A percentile compares a stretch with the other conserved stretches of the same genome.
Conservation (phyloP, 2,329 filamentous ascomycete species). For the Claviceps sp. region DNA sequence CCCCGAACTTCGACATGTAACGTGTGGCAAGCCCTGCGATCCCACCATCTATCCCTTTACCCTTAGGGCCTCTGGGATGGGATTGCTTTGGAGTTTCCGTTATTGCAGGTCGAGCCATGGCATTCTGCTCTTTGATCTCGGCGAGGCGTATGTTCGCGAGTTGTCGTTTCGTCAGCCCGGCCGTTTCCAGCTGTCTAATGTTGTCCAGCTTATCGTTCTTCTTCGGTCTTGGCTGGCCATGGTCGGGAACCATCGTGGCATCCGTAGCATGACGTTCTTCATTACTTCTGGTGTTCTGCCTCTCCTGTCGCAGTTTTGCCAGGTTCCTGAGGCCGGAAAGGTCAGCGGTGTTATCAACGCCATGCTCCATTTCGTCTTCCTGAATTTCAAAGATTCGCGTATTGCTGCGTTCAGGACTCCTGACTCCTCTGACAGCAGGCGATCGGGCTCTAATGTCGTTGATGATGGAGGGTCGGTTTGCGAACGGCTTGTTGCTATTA, state of each 20-base stretch:
- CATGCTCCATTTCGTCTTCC: slow-evolving; percentile 25
- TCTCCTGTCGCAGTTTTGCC: not conserved
- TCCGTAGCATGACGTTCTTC: slow-evolving; percentile 25
- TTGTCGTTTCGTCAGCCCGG: slow-evolving; percentile 30
- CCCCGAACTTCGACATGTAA: slow-evolving; percentile 8
- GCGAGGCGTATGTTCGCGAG: slow-evolving; percentile 36
- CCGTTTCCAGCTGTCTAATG: slow-evolving; percentile 29
- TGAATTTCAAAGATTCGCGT: slow-evolving; percentile 32
- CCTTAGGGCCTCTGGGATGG: slow-evolving; percentile 6
- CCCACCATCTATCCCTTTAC: slow-evolving; percentile 9
- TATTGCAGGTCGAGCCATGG: slow-evolving; percentile 28
- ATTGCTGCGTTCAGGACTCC: slow-evolving; percentile 22
- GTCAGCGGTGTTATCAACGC: slow-evolving; percentile 12
- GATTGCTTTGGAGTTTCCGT: slow-evolving; percentile 23
- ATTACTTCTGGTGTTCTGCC: slow-evolving; percentile 11
- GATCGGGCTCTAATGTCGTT: slow-evolving; percentile 18
- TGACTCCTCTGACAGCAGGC: slow-evolving; percentile 8
- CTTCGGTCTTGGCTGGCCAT: slow-evolving; percentile 13
- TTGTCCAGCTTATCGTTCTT: slow-evolving; percentile 36
- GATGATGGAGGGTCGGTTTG: slow-evolving; percentile 18
- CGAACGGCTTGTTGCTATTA: slow-evolving; percentile 20
- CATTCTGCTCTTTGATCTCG: slow-evolving; percentile 39
- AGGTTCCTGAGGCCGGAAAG: not conserved
- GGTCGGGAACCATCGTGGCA: slow-evolving; percentile 5
- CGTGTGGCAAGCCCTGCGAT: slow-evolving; percentile 7